Evolutionary conservation across 2,329 filamentous ascomycete species (phyloP).

Genomic region (Talaromyces sp.): DNA sequence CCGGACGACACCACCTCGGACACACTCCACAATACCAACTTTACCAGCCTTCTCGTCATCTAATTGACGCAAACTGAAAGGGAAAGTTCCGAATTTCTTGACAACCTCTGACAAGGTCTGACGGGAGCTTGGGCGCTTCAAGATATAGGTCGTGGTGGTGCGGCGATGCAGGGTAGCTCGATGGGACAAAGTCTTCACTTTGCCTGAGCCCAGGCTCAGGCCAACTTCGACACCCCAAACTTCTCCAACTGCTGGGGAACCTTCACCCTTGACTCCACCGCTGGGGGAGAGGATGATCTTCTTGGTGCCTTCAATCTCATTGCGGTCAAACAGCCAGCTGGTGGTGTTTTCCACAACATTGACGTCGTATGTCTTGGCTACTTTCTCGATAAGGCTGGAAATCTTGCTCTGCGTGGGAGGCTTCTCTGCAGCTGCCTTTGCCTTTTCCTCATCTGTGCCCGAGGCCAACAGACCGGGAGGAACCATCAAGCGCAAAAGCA

Average conservation of each 20-base stretch:
- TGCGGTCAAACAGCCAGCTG: conserved; percentile 91
- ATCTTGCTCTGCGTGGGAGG: conserved; percentile 81
- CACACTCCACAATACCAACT: conserved; percentile 94
- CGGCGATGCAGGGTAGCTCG: conserved; percentile 88
- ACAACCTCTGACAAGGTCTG: conserved; percentile 90
- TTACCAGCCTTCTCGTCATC: conserved; percentile 94
- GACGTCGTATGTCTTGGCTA: conserved; percentile 84
- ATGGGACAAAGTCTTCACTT: conserved; percentile 87
- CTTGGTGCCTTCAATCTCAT: conserved; percentile 97
- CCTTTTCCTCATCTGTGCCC: conserved; percentile 90
- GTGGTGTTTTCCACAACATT: conserved; percentile 96
- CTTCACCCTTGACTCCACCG: conserved; percentile 85
- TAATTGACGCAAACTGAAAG: conserved; percentile 93
- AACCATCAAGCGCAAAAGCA: conserved; percentile 83
- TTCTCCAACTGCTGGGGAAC: conserved; percentile 79
- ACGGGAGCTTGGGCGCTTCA: conserved; percentile 91
- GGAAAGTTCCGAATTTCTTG: conserved; percentile 96
- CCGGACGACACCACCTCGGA: conserved; percentile 83
- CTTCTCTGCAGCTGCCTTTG: conserved; percentile 79
- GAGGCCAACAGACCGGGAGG: conserved; percentile 79
- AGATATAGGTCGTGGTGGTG: conserved; percentile 81
- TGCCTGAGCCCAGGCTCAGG: conserved; percentile 82
- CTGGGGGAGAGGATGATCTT: conserved; percentile 87
- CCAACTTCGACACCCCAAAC: conserved; percentile 98
- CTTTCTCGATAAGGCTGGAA: conserved; percentile 80